Evolutionary conservation across 2,329 filamentous ascomycete species (phyloP), one percentile per base, ranked within the genome.

Genomic region (Fonsecaea multimorphosa): DNA sequence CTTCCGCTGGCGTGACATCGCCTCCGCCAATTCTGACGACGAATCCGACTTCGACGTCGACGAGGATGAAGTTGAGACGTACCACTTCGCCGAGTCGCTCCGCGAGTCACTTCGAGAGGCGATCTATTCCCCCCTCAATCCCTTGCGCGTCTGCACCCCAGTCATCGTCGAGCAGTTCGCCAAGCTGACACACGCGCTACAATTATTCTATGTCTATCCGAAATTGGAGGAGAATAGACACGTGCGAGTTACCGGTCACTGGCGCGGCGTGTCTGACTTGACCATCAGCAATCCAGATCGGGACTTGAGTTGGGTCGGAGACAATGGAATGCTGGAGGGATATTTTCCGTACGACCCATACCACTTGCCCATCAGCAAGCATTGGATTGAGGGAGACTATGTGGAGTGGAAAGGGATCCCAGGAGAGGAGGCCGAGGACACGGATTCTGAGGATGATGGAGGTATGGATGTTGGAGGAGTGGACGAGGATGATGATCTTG

Each of bases 331-430:
- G 77, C 85, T 99, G 1, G 93, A 98, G 72, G 91, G 93, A 0
- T 97, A 96, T 77, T 99, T 98, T 74, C 95, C 95, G 0, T 99
- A 99, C 74, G 95, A 99, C 75, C 96, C 96, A 1, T 99, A 98
- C 77, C 90, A 94, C 73, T 82, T 99, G 57, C 93, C 93, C 0
- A 83, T 88, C 71, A 97, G 93, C 77, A 92, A 91, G 78, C 85
- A 88, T 65, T 98, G 95, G 96, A 80, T 99, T 12, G 90, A 93
- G 68, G 85, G 86, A 22, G 90, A 96, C 74, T 97, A 97, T 74
- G 85, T 94, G 32, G 84, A 89, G 58, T 97, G 92, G 91, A 86
- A 87, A 69, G 85, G 88, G 4, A 86, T 96, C 38, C 87, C 88
- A 0, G 91, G 91, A 0, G 78, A 93, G 11, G 85, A 89, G 65